Evolutionary conservation across 495 filamentous ascomycete genomes (phyloP).

Genomic region (Neurospora discreta): DNA sequence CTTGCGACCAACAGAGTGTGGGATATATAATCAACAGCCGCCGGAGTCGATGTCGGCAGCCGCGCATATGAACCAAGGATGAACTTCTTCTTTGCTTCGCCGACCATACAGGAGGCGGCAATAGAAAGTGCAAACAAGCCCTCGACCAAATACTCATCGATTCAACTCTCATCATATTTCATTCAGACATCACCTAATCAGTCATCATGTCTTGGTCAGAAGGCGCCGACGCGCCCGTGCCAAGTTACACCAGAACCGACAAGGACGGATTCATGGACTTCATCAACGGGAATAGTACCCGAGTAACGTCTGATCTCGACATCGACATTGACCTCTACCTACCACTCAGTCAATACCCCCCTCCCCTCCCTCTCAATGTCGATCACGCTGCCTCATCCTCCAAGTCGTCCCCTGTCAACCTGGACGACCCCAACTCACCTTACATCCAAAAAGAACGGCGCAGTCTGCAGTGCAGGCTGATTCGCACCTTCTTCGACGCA

Average conservation of each 20-base stretch:
- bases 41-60: too few species aligned
- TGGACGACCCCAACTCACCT: not conserved
- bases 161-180: not conserved
- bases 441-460: not conserved
- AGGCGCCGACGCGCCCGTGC: constrained; percentile 4
- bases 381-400: not conserved
- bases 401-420: not conserved
- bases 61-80: not conserved
- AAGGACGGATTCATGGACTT: not conserved
- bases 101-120: not conserved
- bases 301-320: not conserved
- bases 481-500: constrained; percentile 12
- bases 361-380: not conserved
- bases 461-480: constrained; percentile 6
- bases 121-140: not conserved
- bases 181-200: not conserved
- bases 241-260: constrained; percentile 6
- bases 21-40: not conserved
- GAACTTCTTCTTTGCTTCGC: not conserved
- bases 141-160: not conserved
- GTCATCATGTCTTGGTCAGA: not conserved
- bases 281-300: not conserved
- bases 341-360: constrained; percentile 7
- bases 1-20: not conserved
- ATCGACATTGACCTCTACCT: constrained; percentile 1